Percentiles rank a stretch among this genome's conserved stretches.
phyloP scores from a whole-genome alignment of 2,329 filamentous ascomycete genomes.

The Aureobasidium musti region DNA sequence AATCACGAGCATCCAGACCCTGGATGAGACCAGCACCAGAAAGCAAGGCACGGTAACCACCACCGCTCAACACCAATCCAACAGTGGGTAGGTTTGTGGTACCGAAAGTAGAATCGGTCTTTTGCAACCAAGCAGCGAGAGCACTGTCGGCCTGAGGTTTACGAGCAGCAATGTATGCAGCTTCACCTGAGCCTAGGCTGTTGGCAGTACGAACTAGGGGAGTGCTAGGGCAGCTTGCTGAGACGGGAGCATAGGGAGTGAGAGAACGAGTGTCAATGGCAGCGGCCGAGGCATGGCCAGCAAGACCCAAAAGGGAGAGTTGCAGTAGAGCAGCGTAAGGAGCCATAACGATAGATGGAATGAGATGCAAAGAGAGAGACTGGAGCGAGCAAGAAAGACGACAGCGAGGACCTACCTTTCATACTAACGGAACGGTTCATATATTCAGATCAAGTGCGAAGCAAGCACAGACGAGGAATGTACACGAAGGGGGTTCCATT shows the following conservation, averaged over 20 bases:
- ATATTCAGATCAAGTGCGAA: neutral
- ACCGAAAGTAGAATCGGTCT: slow-evolving; percentile 42
- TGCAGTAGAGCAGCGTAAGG: slow-evolving; percentile 8
- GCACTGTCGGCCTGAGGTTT: slow-evolving; percentile 45
- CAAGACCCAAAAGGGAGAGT: slow-evolving; percentile 10
- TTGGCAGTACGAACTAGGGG: slow-evolving; percentile 45
- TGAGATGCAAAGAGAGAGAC: slow-evolving; percentile 1
- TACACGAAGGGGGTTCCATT: neutral
- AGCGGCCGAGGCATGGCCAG: slow-evolving; percentile 19
- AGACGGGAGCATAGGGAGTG: slow-evolving; percentile 42
- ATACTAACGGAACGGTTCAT: slow-evolving; percentile 6
- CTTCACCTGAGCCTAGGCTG: slow-evolving; percentile 44
- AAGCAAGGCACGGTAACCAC: slow-evolving; percentile 48
- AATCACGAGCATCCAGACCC: slow-evolving; percentile 49
- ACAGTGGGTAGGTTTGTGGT: slow-evolving; percentile 46
- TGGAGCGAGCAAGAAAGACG: neutral
- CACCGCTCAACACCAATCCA: slow-evolving; percentile 49
- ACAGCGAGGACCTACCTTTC: slow-evolving; percentile 7
- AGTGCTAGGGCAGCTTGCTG: slow-evolving; percentile 44
- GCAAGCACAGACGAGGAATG: slow-evolving; percentile 24
- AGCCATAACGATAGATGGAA: slow-evolving; percentile 4
- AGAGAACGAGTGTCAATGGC: slow-evolving; percentile 25
- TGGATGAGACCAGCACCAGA: slow-evolving; percentile 47
- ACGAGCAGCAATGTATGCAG: slow-evolving; percentile 44
- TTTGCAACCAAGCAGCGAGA: slow-evolving; percentile 46